Conservation (phyloP, 192 early-diverging fungal genomes). For the Backusella circina region DNA sequence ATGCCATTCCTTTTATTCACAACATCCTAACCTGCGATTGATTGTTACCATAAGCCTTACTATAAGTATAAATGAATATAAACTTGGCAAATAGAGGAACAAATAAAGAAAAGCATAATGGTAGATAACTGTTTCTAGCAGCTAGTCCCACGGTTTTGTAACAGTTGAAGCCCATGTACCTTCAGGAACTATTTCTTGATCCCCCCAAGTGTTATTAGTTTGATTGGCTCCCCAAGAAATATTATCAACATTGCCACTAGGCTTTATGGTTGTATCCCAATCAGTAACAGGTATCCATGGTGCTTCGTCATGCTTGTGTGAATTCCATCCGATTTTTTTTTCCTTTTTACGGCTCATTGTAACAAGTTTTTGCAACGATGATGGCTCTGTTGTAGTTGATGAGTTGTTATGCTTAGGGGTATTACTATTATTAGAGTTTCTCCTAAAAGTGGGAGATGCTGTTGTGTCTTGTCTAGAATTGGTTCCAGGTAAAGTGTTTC, state of each 20-base stretch:
- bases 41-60: not conserved
- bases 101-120: not conserved
- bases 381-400: not conserved
- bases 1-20: not conserved
- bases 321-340: constrained; percentile 24
- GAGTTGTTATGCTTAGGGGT: not conserved
- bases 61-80: not conserved
- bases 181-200: not conserved
- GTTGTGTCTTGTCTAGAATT: not conserved
- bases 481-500: not conserved
- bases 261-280: constrained; percentile 6
- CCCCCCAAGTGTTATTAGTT: not conserved
- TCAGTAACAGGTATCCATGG: constrained; percentile 23
- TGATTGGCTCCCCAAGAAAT: not conserved
- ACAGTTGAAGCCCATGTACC: constrained; percentile 2
- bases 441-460: not conserved
- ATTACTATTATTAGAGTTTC: constrained; percentile 1
- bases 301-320: constrained; percentile 19
- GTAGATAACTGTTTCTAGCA: not conserved
- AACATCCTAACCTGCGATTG: not conserved
- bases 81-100: not conserved
- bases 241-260: not conserved
- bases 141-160: not conserved
- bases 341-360: not conserved
- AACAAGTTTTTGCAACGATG: constrained; percentile 1